Base-by-base conservation (phyloP, 2,329 filamentous ascomycete genomes). In the Basipetospora chlamydospora region DNA sequence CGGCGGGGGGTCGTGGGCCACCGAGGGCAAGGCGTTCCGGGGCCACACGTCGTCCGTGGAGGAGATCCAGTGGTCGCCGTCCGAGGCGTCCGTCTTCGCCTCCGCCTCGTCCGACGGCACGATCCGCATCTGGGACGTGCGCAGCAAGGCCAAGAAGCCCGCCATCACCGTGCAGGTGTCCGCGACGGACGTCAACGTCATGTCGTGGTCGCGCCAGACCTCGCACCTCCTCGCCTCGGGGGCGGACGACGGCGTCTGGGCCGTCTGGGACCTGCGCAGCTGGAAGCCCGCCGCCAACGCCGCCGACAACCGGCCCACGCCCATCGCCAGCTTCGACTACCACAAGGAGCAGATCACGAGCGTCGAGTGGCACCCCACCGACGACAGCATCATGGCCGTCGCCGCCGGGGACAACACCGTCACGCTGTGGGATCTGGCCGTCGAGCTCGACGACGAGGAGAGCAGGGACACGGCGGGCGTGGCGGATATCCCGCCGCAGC, bases 381-480 rank as follows among this genome's bases (percentile, higher is more conserved):
- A 98, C 51, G 88, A 98, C 65, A 92, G 82, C 54, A 92, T 96
- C 50, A 76, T 98, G 12, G 82, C 85, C 3, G 86, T 96, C 28
- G 88, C 84, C 16, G 84, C 85, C 0, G 90, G 80, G 30, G 90
- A 98, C 57, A 88, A 87, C 60, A 96, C 88, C 0, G 74, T 96
- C 22, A 95, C 90, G 2, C 63, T 96, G 22, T 96, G 90, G 90
- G 90, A 98, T 71, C 59, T 98, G 53, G 86, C 87, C 0, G 90
- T 96, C 39, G 90, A 98, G 65, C 56, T 96, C 42, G 90, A 98
- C 49, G 90, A 96, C 53, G 90, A 98, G 59, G 90, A 96, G 67
- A 92, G 80, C 60, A 83, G 77, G 54, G 84, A 93, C 50, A 87
- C 81, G 4, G 85, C 80, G 0, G 86, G 84, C 37, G 76, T 88